Conservation (phyloP, 1,139 yeast species). For the Protomyces inundatus region DNA sequence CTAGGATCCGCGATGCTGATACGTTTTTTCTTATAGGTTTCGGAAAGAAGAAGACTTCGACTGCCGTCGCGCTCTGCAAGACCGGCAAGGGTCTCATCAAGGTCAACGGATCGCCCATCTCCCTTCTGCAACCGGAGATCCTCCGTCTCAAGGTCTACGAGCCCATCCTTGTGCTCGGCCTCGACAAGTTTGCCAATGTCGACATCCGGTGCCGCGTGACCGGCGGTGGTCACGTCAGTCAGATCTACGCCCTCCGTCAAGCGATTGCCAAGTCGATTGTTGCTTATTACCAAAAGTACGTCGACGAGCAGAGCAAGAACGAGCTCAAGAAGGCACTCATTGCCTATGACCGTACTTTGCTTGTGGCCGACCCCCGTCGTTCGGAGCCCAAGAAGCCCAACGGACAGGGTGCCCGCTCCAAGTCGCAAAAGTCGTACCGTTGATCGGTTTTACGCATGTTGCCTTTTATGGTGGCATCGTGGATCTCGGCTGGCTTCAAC, state of each 20-base stretch:
- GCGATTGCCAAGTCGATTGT: constrained; percentile 99
- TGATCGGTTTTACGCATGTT: constrained; percentile 43
- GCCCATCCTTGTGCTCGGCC: constrained; percentile 96
- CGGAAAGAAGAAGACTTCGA: constrained; percentile 99
- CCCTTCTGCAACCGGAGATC: constrained; percentile 98
- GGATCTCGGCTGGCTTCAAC: no score
- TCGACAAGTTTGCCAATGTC: constrained; percentile 96
- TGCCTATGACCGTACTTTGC: constrained; percentile 97
- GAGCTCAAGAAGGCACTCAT: constrained; percentile 98
- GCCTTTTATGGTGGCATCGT: neutral
- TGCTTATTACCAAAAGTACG: constrained; percentile 99
- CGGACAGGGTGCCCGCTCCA: constrained; percentile 99
- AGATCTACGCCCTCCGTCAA: constrained; percentile 95
- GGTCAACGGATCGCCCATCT: constrained; percentile 98
- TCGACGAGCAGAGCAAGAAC: constrained; percentile 98
- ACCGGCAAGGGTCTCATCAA: constrained; percentile 29
- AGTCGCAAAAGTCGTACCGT: constrained; percentile 99
- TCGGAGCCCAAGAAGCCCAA: constrained; percentile 99
- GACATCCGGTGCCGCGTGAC: constrained; percentile 98
- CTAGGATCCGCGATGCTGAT: constrained; percentile 1
- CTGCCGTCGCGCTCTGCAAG: constrained; percentile 76
- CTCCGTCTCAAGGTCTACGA: constrained; percentile 96
- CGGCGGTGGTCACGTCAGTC: constrained; percentile 99
- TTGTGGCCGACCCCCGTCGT: constrained; percentile 99
- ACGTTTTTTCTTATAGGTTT: constrained; percentile 47